Base-by-base conservation (phyloP, 768 basidiomycete genomes). In the Leccinum aurantiacum region DNA sequence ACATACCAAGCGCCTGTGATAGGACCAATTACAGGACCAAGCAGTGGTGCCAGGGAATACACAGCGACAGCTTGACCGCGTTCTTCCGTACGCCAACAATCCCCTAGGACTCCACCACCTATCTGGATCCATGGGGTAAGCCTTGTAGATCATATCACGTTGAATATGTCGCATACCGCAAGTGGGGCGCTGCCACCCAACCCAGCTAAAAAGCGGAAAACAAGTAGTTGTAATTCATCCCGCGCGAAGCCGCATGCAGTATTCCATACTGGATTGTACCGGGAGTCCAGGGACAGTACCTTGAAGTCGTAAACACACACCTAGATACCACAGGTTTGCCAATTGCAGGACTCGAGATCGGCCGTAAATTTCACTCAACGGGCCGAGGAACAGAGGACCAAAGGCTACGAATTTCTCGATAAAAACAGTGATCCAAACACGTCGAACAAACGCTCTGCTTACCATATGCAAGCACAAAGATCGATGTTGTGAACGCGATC, bases 171-270 rank as follows among this genome's bases (percentile, higher is more conserved):
- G 4, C 74, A 44, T 63, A 79, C 79, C 5, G 84, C 72, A 2
- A 89, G 74, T 6, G 89, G 87, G 0, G 89, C 89, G 56, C 87
- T 86, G 0, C 89, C 90, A 27, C 90, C 90, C 2, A 91, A 59
- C 2, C 90, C 89, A 1, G 88, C 74, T 2, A 91, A 71, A 63
- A 91, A 83, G 19, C 89, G 82, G 65, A 91, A 91, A 0, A 77
- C 85, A 53, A 90, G 82, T 13, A 90, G 73, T 63, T 89, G 82
- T 0, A 72, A 74, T 58, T 79, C 77, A 54, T 77, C 87, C 56
- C 80, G 79, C 0, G 88, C 84, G 59, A 89, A 90, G 0, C 86
- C 84, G 63, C 86, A 87, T 29, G 22, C 86, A 17, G 84, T 66
- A 71, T 83, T 89, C 88, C 82, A 90, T 7, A 68, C 89, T 77